Evolutionary conservation across 176 grass and related monocot species (phyloP), one percentile per base, ranked within the genome.

Genomic region (Olyra latifolia): DNA sequence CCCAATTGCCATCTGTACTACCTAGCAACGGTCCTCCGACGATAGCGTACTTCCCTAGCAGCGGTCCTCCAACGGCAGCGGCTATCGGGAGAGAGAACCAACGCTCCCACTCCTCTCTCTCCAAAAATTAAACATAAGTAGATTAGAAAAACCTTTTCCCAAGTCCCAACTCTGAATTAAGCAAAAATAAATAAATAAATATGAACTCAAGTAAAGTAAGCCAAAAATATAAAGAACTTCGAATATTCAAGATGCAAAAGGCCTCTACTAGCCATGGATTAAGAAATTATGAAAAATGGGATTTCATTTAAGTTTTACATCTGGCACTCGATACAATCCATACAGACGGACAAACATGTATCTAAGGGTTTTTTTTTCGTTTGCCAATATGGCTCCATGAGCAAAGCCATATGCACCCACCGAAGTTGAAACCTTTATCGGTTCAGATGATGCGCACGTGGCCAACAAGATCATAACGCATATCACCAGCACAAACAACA

Each of bases 381-480:
- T 70, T 29, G 50, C 50, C 16, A 10, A 50, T 14, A 73, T 22
- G 46, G 57, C 32, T 64, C 47, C 38, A 3, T 27, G 10, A 55
- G 1, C 35, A 56, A 75, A 43, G 1, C 9, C 46, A 77, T 54
- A 53, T 46, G 41, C 65, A 28, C 24, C 32, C 17, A 48, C 52
- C 75, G 58, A 73, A 22, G 64, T 69, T 54, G 60, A 54, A 76
- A 58, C 22, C 22, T 64, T 70, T 41, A 50, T 14, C n/a, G 17
- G 13, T 48, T 53, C 17, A 42, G 49, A 39, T 9, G 15, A 20
- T 41, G 67, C 43, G 72, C 14, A 15, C 52, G 39, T 27, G 60
- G 38, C 57, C n/a, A 40, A 19, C 48, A 35, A n/a, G 6, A 74
- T 32, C 56, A 50, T 19, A 71, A 9, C 60, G 66, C 71, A 54